Percentiles rank a stretch among this genome's conserved stretches.
These are phyloP conservation scores for Acer saccharum DNA, from an alignment of 345 rosid species.

Conservation along the genomic window DNA sequence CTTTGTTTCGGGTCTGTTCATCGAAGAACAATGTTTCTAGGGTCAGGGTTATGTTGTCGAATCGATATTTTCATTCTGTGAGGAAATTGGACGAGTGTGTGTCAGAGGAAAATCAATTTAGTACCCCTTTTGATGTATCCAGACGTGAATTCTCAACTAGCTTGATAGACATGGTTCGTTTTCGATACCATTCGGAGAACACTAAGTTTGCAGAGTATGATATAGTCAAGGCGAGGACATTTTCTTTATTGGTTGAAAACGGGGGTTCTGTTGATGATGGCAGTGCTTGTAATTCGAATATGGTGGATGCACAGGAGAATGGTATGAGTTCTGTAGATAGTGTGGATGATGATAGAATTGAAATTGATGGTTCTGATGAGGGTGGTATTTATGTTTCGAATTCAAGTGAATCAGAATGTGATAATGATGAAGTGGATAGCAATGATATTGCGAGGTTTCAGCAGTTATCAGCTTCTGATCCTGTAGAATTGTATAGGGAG, in stretches of 20 bases:
- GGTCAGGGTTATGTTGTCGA: constrained; percentile 28
- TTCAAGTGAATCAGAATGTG: constrained; percentile 18
- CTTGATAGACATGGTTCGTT: constrained; percentile 22
- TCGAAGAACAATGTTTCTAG: constrained; percentile 35
- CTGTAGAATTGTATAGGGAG: constrained; percentile 58
- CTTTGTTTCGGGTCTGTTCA: constrained; percentile 48
- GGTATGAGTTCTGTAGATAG: constrained; percentile 24
- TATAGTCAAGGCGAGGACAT: constrained; percentile 30
- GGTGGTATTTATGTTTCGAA: constrained; percentile 11
- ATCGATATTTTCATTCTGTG: constrained; percentile 39
- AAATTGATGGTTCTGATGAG: constrained; percentile 16
- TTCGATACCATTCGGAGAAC: constrained; percentile 14
- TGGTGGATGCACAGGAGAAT: constrained; percentile 6
- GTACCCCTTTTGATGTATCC: constrained; percentile 30
- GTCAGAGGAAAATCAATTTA: constrained; percentile 21
- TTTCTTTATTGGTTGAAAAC: constrained; percentile 35
- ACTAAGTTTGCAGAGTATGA: constrained; percentile 19
- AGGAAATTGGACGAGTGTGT: constrained; percentile 33
- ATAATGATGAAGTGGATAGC: constrained; percentile 19
- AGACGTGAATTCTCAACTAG: constrained; percentile 28
- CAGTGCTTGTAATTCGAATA: background rate
- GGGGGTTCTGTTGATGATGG: constrained; percentile 26
- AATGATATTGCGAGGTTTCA: constrained; percentile 9
- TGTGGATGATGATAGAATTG: constrained; percentile 16
- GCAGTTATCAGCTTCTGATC: constrained; percentile 43